Conservation (phyloP, 2,329 filamentous ascomycete species). For the Trichoderma guizhouense region DNA sequence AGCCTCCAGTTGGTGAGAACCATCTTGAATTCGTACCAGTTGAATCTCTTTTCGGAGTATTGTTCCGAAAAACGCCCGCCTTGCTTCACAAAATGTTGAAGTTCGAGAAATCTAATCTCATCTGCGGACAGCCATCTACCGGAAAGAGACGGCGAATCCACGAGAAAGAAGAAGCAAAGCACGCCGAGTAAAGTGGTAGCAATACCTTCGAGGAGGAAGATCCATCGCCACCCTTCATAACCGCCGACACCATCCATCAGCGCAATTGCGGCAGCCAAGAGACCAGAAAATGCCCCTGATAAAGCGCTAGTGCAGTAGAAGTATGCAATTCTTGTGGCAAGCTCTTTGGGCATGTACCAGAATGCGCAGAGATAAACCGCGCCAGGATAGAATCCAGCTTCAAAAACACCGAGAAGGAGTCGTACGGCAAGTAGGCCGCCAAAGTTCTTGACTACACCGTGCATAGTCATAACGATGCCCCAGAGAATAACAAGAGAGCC, state of each 20-base stretch:
- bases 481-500: neutral
- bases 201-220: constrained; percentile 74
- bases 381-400: constrained; percentile 61
- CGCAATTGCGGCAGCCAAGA: constrained; percentile 80
- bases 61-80: constrained; percentile 26
- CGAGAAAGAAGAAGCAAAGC: constrained; percentile 65
- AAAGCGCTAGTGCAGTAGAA: constrained; percentile 83
- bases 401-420: constrained; percentile 71
- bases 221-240: constrained; percentile 75
- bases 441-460: constrained; percentile 77
- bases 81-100: constrained; percentile 30
- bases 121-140: constrained; percentile 34
- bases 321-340: constrained; percentile 90
- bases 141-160: constrained; percentile 59
- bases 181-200: constrained; percentile 61
- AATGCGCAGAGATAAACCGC: constrained; percentile 71
- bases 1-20: constrained; percentile 12
- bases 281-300: constrained; percentile 78
- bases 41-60: constrained; percentile 19
- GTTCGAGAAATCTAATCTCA: constrained; percentile 33
- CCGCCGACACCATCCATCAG: constrained; percentile 71
- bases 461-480: constrained; percentile 36
- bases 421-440: constrained; percentile 71
- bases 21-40: constrained; percentile 8
- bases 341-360: constrained; percentile 85